Evolutionary conservation across 2,329 filamentous ascomycete species (phyloP).

Genomic region (Fusarium secorum): DNA sequence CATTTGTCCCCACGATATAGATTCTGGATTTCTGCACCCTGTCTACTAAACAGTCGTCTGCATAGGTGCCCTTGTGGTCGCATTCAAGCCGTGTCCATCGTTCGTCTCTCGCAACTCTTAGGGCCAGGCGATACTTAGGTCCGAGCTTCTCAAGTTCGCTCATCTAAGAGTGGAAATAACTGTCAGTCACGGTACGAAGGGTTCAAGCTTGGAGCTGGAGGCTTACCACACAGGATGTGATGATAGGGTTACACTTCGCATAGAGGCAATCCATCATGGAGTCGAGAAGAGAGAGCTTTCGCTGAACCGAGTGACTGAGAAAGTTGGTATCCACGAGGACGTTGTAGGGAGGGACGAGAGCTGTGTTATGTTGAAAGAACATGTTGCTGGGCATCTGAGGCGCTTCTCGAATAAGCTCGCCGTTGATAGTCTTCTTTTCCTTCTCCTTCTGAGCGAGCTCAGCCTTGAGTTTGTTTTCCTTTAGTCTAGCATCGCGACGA

Average conservation of each 20-base stretch:
- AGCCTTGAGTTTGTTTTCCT: constrained; percentile 78
- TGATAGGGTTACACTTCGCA: constrained; percentile 87
- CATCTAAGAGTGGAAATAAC: constrained; percentile 31
- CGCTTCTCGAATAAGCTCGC: constrained; percentile 77
- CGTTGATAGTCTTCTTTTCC: constrained; percentile 62
- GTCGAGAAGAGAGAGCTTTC: constrained; percentile 86
- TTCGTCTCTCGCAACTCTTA: constrained; percentile 88
- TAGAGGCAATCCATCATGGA: constrained; percentile 94
- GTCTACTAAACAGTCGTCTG: constrained; percentile 86
- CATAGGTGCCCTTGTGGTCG: constrained; percentile 84
- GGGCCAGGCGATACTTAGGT: constrained; percentile 84
- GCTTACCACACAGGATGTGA: constrained; percentile 68
- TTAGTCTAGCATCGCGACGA: constrained; percentile 79
- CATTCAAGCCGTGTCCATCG: constrained; percentile 86
- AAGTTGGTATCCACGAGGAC: constrained; percentile 82
- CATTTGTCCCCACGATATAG: constrained; percentile 80
- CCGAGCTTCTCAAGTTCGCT: constrained; percentile 90
- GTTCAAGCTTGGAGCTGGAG: neutral
- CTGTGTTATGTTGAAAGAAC: constrained; percentile 90
- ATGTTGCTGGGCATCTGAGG: constrained; percentile 83
- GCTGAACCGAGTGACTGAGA: constrained; percentile 86
- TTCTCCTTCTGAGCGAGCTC: constrained; percentile 66
- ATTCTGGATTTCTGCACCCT: constrained; percentile 77
- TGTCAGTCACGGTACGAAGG: neutral
- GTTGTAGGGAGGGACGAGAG: constrained; percentile 80